Evolutionary conservation across 176 grass and related monocot species (phyloP), one percentile per base, ranked within the genome.

Genomic region (Thalia dealbata): DNA sequence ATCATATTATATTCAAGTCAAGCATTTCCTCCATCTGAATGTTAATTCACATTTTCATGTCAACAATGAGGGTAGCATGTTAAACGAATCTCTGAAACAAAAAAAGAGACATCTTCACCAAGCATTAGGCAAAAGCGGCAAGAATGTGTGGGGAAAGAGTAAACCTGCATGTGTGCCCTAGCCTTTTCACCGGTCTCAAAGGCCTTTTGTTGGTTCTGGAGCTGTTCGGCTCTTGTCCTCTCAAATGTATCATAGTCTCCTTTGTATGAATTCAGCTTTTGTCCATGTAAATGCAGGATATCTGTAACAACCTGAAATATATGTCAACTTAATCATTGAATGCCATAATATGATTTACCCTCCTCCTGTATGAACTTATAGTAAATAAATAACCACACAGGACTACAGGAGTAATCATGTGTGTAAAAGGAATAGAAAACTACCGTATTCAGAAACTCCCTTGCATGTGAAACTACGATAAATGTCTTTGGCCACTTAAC

Each of bases 171-270:
- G 78, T 96, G 93, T 11, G 76, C 68, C 72, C 89, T 85, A 55
- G 93, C 84, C 70, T 92, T 92, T 75, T 96, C 93, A 71, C 75
- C 92, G 51, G 93, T 76, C 64, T 96, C 93, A 70, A 96, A 84
- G 52, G 93, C 93, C 78, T 96, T 96, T 76, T 82, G 80, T 61
- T 96, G 93, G 82, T 96, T 96, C 80, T 96, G 92, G 48, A 96
- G 80, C 69, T 86, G 86, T 43, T 92, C 93, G 21, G 89, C 80
- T 67, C 84, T 83, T 32, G 93, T 90, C 73, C 84, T 92, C 84
- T 96, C 93, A 80, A 92, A 96, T 76, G 84, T 96, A 64, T 96
- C 93, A 56, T 96, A 96, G 78, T 96, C 93, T 62, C 93, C 93
- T 84, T 96, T 96, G 82, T 96, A 96, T 65, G 93, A 70, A 82